Conservation (phyloP, 257 asterid genomes). For the Przewalskia tangutica region DNA sequence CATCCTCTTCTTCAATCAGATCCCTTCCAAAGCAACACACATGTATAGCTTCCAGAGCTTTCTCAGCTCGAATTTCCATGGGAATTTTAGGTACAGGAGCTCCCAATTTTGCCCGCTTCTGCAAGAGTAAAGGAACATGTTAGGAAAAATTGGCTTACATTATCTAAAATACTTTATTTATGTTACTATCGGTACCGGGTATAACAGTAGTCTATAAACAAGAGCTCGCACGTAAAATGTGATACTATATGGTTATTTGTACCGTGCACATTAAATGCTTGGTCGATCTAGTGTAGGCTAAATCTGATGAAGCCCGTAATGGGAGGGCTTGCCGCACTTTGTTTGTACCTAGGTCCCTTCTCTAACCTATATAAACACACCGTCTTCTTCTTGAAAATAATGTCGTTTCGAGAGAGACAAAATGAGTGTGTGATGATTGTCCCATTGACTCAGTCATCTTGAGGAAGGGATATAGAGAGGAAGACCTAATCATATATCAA, state of each 20-base stretch:
- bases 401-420: not conserved
- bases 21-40: conserved; percentile 71
- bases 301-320: not conserved
- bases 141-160: not conserved
- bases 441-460: not conserved
- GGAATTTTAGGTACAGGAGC: conserved; percentile 55
- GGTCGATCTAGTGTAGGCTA: not conserved
- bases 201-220: not conserved
- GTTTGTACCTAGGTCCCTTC: not conserved
- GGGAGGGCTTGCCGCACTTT: not conserved
- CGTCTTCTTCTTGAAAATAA: not conserved
- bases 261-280: not conserved
- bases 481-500: not conserved
- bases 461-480: not conserved
- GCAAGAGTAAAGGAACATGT: conserved; percentile 6
- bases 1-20: conserved; percentile 65
- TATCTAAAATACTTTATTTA: not conserved
- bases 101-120: conserved; percentile 54
- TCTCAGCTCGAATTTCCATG: conserved; percentile 75
- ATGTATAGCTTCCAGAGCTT: conserved; percentile 81
- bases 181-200: not conserved
- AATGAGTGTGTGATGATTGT: not conserved
- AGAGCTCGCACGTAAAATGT: not conserved
- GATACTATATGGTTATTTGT: not conserved
- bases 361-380: not conserved